These are phyloP conservation scores for Plicaturopsis crispa DNA, from an alignment of 768 basidiomycete species.

Conservation along the genomic window DNA sequence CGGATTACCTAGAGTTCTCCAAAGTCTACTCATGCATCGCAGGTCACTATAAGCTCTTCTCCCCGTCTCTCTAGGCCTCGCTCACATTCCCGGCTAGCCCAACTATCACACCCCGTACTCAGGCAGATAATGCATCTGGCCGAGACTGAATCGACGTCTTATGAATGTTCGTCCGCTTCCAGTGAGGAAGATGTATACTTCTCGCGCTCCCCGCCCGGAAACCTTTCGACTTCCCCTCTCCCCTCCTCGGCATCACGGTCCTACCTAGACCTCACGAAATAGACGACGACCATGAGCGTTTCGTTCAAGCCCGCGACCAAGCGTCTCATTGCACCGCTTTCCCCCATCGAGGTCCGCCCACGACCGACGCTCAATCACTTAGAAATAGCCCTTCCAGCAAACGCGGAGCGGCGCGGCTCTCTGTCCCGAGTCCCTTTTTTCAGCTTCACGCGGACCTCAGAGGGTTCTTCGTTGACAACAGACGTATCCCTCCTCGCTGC, in stretches of 20 bases:
- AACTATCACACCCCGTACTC: no score
- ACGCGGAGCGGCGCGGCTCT: no score
- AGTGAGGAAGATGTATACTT: conserved; percentile 46
- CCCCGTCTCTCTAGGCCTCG: conserved; percentile 4
- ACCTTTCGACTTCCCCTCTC: conserved; percentile 24
- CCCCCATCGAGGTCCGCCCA: conserved; percentile 14
- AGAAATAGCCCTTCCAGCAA: not conserved
- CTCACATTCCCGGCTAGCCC: no score
- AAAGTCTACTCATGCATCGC: no score
- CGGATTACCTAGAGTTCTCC: no score
- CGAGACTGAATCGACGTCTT: no score
- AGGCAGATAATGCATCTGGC: no score
- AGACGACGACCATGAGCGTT: conserved; percentile 19
- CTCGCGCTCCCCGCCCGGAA: conserved; percentile 45
- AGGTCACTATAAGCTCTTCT: conserved; percentile 15
- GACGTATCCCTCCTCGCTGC: conserved; percentile 60
- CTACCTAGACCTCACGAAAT: conserved; percentile 30
- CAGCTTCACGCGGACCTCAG: conserved; percentile 69
- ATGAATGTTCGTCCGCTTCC: conserved; percentile 16
- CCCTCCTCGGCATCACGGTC: conserved; percentile 36
- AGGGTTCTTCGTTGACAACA: conserved; percentile 72
- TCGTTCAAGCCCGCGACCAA: conserved; percentile 29
- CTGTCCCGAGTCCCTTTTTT: conserved; percentile 57
- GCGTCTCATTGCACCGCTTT: conserved; percentile 25
- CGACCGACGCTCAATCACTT: no score